Evolutionary conservation across 1,284 basidiomycete species (phyloP), one percentile per base, ranked within the genome.

Genomic region (Austroboletus niveus): DNA sequence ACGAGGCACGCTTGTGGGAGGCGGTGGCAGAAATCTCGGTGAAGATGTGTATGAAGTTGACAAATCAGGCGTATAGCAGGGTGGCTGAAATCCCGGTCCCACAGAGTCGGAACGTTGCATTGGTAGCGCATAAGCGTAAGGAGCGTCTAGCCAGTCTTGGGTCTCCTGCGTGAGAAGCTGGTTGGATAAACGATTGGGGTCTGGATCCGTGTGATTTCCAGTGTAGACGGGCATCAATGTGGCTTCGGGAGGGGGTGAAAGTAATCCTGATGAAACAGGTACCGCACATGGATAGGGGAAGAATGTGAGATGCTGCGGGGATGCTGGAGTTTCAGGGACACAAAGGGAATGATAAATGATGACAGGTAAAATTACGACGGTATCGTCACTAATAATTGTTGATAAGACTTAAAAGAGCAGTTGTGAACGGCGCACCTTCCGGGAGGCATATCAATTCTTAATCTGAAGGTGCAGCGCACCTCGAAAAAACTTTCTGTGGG

Each of bases 301-400:
- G 22, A 55, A 42, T n/a, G 48, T 7, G 47, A 56, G 40, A 49
- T 47, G 53, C 30, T 47, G 53, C 30, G 60, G 51, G 14, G 62
- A 59, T 24, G 53, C 58, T 24, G 73, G 67, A 2, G 71, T 59
- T 41, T 76, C 74, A 41, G 78, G 79, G 5, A 82, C 59, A 8
- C 81, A 78, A 24, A 72, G 63, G 5, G 84, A 84, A 63, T 90
- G 85, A 20, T 81, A 72, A 34, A 89, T 73, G n/a, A 72, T 72
- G 0, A 89, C 74, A 8, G 86, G 86, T 8, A 91, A 69, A 41
- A 79, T 75, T 2, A 90, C 65, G 27, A 76, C 59, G 15, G 89
- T 76, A 62, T 89, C 86, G 65, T 87, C 89, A 57, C 87, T 90
- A 60, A 42, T 48, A 51, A 35, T 20, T 32, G 46, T 61, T 48